Percentiles rank a stretch among this genome's conserved stretches.
phyloP scores from a whole-genome alignment of 169 alveolate species.

The Plasmodium gallinaceum region DNA sequence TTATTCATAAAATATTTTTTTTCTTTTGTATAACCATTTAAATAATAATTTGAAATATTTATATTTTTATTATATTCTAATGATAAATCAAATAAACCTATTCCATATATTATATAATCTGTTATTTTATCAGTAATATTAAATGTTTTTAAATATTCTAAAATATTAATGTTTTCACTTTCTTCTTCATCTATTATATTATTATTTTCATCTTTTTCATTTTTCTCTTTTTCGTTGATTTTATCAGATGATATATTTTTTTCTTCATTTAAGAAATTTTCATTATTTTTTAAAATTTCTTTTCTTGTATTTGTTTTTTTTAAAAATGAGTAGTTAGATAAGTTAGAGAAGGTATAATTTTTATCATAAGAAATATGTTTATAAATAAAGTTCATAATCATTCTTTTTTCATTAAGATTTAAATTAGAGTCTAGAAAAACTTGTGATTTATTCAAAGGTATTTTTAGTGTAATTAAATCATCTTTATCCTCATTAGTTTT shows the following conservation, averaged over 20 bases:
- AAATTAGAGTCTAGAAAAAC: slow-evolving; percentile 51
- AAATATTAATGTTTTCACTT: slow-evolving; percentile 17
- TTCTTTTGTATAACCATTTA: slow-evolving; percentile 56
- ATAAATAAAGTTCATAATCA: slow-evolving; percentile 69
- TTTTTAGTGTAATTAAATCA: slow-evolving; percentile 47
- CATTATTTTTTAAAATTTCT: not conserved
- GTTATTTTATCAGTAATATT: slow-evolving; percentile 33
- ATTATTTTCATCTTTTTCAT: not conserved
- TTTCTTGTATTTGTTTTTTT: slow-evolving; percentile 25
- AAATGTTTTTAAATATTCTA: slow-evolving; percentile 24
- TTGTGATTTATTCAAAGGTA: slow-evolving; percentile 67
- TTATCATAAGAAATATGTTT: slow-evolving; percentile 59
- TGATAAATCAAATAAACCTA: slow-evolving; percentile 55
- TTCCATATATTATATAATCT: slow-evolving; percentile 58
- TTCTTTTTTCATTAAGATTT: slow-evolving; percentile 60
- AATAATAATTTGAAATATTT: slow-evolving; percentile 36
- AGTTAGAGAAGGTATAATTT: slow-evolving; percentile 51
- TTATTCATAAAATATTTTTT: slow-evolving; percentile 37
- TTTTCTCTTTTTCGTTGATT: not conserved
- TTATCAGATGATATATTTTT: not conserved
- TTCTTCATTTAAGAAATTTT: not conserved
- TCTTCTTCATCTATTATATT: not conserved
- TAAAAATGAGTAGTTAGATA: slow-evolving; percentile 46
- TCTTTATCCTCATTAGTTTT: slow-evolving; percentile 12
- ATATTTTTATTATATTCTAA: slow-evolving; percentile 27